Conservation (phyloP, 495 filamentous ascomycete species). For the Neurospora discreta region DNA sequence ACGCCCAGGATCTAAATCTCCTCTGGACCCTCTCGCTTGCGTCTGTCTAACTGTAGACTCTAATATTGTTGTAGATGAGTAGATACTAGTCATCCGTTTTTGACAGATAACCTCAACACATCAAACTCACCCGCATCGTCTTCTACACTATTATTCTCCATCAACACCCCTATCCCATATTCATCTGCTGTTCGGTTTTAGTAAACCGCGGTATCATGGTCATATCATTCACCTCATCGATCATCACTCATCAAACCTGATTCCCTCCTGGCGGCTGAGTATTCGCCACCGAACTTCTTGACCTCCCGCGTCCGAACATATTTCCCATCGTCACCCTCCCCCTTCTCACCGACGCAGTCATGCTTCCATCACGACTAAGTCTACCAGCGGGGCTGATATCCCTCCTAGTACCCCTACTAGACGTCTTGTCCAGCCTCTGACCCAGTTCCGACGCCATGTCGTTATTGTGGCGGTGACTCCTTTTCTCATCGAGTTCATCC, state of each 20-base stretch:
- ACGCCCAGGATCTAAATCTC: background rate
- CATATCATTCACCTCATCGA: background rate
- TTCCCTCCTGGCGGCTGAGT: background rate
- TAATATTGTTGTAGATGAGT: background rate
- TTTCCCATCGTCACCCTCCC: background rate
- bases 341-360: background rate
- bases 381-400: background rate
- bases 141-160: background rate
- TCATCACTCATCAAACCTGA: background rate
- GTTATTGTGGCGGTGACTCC: background rate
- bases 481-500: background rate
- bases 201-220: background rate
- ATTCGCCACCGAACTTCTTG: background rate
- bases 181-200: background rate
- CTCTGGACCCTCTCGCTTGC: background rate
- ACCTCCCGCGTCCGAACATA: background rate
- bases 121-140: background rate
- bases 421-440: constrained; percentile 7
- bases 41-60: background rate
- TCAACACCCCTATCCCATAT: background rate
- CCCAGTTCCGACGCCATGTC: background rate
- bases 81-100: background rate
- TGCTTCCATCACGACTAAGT: background rate
- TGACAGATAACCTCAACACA: background rate
- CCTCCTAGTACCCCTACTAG: constrained; percentile 3